These are phyloP conservation scores for Rhododendron henanense DNA, from an alignment of 148 eudicot species.

Conservation along the genomic window DNA sequence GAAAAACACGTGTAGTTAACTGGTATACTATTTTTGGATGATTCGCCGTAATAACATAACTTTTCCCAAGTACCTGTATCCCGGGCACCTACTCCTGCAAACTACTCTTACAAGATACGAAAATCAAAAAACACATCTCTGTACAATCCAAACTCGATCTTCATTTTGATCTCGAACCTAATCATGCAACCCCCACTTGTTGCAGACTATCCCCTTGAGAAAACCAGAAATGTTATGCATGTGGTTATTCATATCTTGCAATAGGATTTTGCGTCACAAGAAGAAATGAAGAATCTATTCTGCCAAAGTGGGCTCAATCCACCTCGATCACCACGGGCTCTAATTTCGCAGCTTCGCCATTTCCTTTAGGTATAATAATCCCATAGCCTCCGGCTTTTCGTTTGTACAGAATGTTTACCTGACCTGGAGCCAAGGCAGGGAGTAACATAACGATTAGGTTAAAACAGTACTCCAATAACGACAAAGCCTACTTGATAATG, in stretches of 20 bases:
- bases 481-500: neutral
- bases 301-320: constrained; percentile 27
- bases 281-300: constrained; percentile 24
- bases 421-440: constrained; percentile 42
- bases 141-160: neutral
- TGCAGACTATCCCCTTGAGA: neutral
- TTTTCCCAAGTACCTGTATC: neutral
- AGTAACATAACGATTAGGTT: neutral
- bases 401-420: constrained; percentile 79
- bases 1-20: neutral
- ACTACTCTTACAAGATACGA: neutral
- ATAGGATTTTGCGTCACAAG: neutral
- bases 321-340: constrained; percentile 47
- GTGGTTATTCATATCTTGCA: neutral
- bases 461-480: neutral
- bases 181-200: neutral
- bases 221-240: neutral
- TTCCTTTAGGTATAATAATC: constrained; percentile 72
- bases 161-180: neutral
- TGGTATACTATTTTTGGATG: neutral
- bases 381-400: constrained; percentile 90
- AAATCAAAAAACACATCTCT: neutral
- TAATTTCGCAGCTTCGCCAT: constrained; percentile 49
- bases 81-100: neutral
- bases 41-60: neutral